These are phyloP conservation scores for Microbotryum scabiosae DNA, from an alignment of 1,284 basidiomycete genomes.

Conservation along the genomic window DNA sequence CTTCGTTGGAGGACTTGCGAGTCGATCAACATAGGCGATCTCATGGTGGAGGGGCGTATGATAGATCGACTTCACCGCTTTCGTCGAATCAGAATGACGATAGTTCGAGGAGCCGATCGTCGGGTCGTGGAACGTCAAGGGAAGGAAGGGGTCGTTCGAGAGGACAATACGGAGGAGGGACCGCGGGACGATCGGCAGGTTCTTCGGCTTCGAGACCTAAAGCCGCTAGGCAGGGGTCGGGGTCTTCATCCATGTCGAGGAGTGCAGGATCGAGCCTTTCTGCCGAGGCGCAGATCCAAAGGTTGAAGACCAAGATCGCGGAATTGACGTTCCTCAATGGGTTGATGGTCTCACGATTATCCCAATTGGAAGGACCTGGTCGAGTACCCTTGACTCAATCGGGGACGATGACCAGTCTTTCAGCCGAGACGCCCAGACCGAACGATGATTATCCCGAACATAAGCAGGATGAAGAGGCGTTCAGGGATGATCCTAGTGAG, in stretches of 20 bases:
- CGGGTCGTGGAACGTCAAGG: background rate
- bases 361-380: constrained; percentile 29
- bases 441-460: constrained; percentile 13
- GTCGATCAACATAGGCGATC: background rate
- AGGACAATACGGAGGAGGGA: constrained; percentile 16
- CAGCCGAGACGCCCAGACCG: constrained; percentile 26
- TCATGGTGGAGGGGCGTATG: no score
- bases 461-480: constrained; percentile 10
- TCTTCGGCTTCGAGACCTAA: no score
- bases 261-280: background rate
- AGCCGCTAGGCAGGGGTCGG: background rate
- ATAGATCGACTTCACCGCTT: no score
- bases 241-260: constrained; percentile 4
- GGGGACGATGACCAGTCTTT: constrained; percentile 18
- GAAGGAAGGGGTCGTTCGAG: constrained; percentile 9
- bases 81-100: no score
- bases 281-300: constrained; percentile 25
- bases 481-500: background rate
- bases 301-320: constrained; percentile 31
- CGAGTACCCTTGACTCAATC: constrained; percentile 12
- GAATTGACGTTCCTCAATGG: constrained; percentile 36
- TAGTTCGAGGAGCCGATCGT: no score
- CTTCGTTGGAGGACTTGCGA: constrained; percentile 20
- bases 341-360: constrained; percentile 30
- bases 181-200: background rate